These are phyloP conservation scores for Ramichloridium luteum DNA, from an alignment of 2,329 filamentous ascomycete genomes.

Conservation along the genomic window DNA sequence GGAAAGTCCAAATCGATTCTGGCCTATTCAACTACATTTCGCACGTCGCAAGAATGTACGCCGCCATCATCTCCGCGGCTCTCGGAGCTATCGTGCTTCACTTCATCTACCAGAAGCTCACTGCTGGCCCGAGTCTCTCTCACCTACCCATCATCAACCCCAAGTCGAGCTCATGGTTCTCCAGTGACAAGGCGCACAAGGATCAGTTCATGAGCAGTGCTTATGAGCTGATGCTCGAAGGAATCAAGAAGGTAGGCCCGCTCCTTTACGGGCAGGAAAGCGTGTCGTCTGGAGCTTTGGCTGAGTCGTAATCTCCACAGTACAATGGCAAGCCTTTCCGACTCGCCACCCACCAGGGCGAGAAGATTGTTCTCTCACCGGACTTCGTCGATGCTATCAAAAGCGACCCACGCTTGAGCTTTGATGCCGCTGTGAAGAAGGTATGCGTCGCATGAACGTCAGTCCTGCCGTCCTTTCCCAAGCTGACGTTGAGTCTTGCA, in stretches of 20 bases:
- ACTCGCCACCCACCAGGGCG: background rate
- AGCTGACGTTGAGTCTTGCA: background rate
- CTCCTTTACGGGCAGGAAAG: background rate
- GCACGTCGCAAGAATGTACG: background rate
- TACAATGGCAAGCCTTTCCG: constrained; percentile 1
- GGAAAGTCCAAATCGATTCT: too few relatives aligned
- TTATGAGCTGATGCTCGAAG: background rate
- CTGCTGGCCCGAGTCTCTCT: background rate
- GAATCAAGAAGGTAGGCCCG: background rate
- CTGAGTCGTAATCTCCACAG: background rate
- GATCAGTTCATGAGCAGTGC: background rate
- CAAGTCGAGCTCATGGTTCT: background rate
- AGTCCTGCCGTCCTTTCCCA: background rate
- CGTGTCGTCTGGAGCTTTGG: background rate
- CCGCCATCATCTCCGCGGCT: background rate
- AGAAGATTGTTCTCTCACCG: background rate
- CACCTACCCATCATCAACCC: background rate
- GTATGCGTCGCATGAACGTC: background rate
- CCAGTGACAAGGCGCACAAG: background rate
- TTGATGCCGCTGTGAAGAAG: background rate
- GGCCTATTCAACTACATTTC: too few relatives aligned
- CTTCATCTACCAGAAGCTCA: background rate
- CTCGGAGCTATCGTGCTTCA: background rate
- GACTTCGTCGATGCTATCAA: background rate
- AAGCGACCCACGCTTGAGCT: background rate